phyloP scores from a whole-genome alignment of 2,329 filamentous ascomycete genomes.

The Colletotrichum tropicicola region DNA sequence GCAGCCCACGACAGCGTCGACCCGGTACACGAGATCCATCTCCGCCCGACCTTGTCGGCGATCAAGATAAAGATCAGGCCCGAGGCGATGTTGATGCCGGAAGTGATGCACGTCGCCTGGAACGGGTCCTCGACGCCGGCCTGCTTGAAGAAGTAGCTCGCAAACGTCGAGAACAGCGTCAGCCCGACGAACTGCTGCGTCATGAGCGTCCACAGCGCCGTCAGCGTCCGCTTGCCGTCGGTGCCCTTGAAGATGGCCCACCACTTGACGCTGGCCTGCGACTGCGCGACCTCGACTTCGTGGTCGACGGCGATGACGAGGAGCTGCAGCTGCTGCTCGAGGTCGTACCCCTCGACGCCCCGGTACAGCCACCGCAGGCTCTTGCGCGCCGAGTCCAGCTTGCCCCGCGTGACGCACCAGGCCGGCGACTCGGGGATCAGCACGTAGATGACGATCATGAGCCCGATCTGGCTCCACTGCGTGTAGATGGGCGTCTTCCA shows the following conservation, averaged over 20 bases:
- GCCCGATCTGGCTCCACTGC: constrained; percentile 53
- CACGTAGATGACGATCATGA: constrained; percentile 48
- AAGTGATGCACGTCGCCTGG: constrained; percentile 34
- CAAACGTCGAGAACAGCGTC: constrained; percentile 33
- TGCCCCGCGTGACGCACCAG: constrained; percentile 43
- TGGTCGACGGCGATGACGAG: constrained; percentile 35
- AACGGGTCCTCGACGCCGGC: constrained; percentile 39
- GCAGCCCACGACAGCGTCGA: constrained; percentile 29
- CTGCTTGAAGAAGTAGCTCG: constrained; percentile 44
- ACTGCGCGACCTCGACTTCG: constrained; percentile 14
- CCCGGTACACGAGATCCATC: constrained; percentile 30
- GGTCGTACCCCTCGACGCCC: constrained; percentile 37
- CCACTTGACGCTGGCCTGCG: constrained; percentile 33
- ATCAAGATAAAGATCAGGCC: constrained; percentile 28
- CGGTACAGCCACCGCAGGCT: constrained; percentile 33
- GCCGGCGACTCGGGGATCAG: constrained; percentile 50
- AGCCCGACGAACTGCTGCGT: constrained; percentile 34
- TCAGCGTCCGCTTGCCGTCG: constrained; percentile 40
- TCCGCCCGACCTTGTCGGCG: constrained; percentile 32
- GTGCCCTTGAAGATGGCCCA: constrained; percentile 40
- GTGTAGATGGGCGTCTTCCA: constrained; percentile 52
- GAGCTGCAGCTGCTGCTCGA: constrained; percentile 39
- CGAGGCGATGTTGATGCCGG: constrained; percentile 33
- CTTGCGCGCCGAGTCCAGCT: constrained; percentile 33
- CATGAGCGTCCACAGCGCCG: constrained; percentile 38